phyloP scores from a whole-genome alignment of 108 stramenopile genomes.

The Conticribra guillardii region DNA sequence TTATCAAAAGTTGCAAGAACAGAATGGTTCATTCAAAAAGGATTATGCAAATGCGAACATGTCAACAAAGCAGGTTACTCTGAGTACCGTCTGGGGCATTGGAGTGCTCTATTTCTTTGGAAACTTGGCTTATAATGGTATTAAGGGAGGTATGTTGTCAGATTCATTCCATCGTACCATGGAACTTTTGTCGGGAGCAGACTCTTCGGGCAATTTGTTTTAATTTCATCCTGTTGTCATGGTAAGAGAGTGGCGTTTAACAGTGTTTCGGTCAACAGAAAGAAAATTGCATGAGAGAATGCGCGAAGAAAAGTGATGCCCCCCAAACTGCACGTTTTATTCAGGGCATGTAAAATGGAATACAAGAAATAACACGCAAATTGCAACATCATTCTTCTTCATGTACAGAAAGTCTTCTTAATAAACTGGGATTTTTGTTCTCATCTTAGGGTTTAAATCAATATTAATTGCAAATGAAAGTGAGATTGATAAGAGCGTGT shows the following conservation, averaged over 20 bases:
- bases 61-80: slow-evolving; percentile 39
- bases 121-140: slow-evolving; percentile 41
- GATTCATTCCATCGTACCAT: slow-evolving; percentile 44
- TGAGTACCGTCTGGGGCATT: slow-evolving; percentile 41
- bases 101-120: slow-evolving; percentile 51
- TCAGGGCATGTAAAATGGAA: too few relatives aligned
- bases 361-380: too few relatives aligned
- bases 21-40: slow-evolving; percentile 45
- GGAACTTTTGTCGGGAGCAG: slow-evolving; percentile 33
- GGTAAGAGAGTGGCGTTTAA: too few relatives aligned
- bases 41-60: slow-evolving; percentile 59
- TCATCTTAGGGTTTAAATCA: too few relatives aligned
- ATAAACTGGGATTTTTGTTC: too few relatives aligned
- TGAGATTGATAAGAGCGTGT: too few relatives aligned
- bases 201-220: neutral
- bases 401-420: too few relatives aligned
- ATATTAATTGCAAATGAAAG: too few relatives aligned
- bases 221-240: neutral
- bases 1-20: slow-evolving; percentile 51
- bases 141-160: slow-evolving; percentile 30
- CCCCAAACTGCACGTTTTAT: too few relatives aligned
- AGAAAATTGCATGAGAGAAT: too few relatives aligned
- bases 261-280: too few relatives aligned
- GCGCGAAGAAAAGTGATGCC: neutral
- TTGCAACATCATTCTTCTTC: too few relatives aligned